Percentiles rank a stretch among this genome's conserved stretches.
These are phyloP conservation scores for Dendrothele bispora DNA, from an alignment of 768 basidiomycete genomes.

Conservation along the genomic window DNA sequence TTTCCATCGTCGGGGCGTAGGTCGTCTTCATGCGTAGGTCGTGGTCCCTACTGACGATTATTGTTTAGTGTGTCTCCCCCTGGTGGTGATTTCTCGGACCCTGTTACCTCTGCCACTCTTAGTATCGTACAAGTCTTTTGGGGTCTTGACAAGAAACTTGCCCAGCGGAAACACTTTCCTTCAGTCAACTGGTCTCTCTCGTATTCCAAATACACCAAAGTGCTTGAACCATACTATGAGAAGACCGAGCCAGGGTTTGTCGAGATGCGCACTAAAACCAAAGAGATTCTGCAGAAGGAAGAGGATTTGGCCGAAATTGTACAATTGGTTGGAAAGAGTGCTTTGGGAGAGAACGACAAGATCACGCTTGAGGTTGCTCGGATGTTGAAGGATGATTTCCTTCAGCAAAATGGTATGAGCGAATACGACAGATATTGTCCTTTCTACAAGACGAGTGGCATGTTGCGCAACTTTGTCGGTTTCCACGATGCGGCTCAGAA, in stretches of 20 bases:
- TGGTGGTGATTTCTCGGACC: constrained; percentile 99
- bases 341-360: constrained; percentile 96
- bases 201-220: constrained; percentile 97
- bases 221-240: constrained; percentile 92
- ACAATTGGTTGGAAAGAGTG: constrained; percentile 98
- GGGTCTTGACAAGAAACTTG: constrained; percentile 99
- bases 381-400: constrained; percentile 96
- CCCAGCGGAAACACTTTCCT: constrained; percentile 98
- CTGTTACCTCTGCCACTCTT: constrained; percentile 95
- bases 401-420: constrained; percentile 99
- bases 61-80: constrained; percentile 87
- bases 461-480: constrained; percentile 92
- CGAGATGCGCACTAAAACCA: constrained; percentile 86
- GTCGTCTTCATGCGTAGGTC: constrained; percentile 31
- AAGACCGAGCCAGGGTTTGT: constrained; percentile 91
- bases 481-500: constrained; percentile 91
- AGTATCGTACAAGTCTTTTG: constrained; percentile 99
- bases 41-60: constrained; percentile 11
- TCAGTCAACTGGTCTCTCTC: constrained; percentile 99
- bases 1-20: constrained; percentile 98
- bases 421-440: constrained; percentile 97
- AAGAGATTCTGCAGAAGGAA: constrained; percentile 98
- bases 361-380: constrained; percentile 96
- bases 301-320: constrained; percentile 99
- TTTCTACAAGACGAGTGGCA: constrained; percentile 97